These are phyloP conservation scores for Cajanus cajan DNA, from an alignment of 306 rosid species.

Conservation along the genomic window DNA sequence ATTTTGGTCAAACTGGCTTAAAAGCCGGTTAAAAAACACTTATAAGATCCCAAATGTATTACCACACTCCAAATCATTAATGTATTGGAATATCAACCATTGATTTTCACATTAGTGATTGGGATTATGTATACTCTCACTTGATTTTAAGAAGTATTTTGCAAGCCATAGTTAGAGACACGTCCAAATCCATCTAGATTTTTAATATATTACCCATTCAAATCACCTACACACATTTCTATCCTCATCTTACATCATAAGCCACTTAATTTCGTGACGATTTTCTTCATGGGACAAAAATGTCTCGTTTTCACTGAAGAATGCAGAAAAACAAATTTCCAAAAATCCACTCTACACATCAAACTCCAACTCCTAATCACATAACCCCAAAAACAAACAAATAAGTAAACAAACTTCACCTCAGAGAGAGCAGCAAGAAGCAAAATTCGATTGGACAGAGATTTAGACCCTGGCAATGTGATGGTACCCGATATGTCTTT, in stretches of 20 bases:
- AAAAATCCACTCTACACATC: not conserved
- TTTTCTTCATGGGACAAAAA: not conserved
- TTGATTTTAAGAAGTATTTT: not conserved
- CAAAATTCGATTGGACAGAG: conserved; percentile 85
- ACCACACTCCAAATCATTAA: no score
- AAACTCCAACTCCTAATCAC: conserved; percentile 3
- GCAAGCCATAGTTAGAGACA: not conserved
- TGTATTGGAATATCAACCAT: not conserved
- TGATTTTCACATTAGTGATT: not conserved
- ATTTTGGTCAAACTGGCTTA: no score
- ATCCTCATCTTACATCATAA: conserved; percentile 12
- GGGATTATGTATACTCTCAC: not conserved
- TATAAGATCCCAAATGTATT: no score
- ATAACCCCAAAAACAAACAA: not conserved
- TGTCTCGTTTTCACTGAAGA: not conserved
- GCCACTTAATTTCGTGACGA: not conserved
- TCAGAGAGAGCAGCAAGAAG: conserved; percentile 98
- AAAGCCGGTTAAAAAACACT: no score
- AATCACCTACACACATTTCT: conserved; percentile 6
- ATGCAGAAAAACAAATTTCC: not conserved
- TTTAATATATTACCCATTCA: not conserved
- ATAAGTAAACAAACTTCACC: conserved; percentile 44
- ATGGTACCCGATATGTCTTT: conserved; percentile 80
- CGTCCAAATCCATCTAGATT: not conserved
- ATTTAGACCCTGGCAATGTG: conserved; percentile 92